phyloP scores from a whole-genome alignment of 129 eudicot genomes.

The Flaveria robusta region DNA sequence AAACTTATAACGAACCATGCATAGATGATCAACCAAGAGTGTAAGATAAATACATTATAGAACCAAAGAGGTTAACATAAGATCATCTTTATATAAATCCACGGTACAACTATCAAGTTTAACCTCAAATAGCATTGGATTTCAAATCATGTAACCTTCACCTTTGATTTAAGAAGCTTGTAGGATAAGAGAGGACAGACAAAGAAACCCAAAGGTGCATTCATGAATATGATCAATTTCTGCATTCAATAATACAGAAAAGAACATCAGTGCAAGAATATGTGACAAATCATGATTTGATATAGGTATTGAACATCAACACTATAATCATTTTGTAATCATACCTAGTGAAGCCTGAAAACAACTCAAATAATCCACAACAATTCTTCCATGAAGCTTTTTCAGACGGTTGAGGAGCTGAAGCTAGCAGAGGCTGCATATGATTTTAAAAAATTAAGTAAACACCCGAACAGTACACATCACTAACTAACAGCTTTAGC shows the following conservation, averaged over 20 bases:
- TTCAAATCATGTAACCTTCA: no score
- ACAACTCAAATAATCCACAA: conserved; percentile 81
- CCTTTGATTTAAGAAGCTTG: no score
- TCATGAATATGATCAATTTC: conserved; percentile 5
- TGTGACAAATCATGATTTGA: not conserved
- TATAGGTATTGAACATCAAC: not conserved
- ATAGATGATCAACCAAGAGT: no score
- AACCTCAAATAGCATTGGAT: no score
- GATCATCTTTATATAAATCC: no score
- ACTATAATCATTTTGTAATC: not conserved
- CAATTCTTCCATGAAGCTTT: conserved; percentile 80
- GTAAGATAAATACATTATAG: no score
- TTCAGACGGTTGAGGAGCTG: conserved; percentile 46
- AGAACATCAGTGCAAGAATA: conserved; percentile 4
- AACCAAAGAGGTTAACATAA: no score
- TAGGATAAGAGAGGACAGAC: no score
- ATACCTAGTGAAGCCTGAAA: conserved; percentile 48
- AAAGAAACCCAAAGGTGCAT: no score
- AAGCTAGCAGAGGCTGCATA: conserved; percentile 26
- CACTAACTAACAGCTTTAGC: not conserved
- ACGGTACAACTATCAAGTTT: no score
- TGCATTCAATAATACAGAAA: conserved; percentile 21
- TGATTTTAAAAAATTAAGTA: not conserved
- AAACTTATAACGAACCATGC: no score
- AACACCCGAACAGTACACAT: not conserved